Base-by-base conservation (phyloP, 2,329 filamentous ascomycete genomes). In the Thermomyces lanuginosus region DNA sequence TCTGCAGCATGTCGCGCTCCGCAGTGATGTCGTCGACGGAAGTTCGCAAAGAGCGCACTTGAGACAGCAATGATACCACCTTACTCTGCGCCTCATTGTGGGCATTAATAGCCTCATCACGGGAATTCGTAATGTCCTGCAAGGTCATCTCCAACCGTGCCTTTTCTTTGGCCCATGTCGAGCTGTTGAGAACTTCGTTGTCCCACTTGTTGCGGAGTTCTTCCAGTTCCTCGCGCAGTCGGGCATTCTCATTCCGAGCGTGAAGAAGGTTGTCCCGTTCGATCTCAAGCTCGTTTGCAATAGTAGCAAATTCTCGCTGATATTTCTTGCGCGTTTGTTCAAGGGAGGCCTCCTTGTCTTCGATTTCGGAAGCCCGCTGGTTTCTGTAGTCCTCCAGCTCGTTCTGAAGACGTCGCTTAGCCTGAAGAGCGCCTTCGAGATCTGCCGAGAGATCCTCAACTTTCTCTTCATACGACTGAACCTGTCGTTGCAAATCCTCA, bases 291-390 rank as follows among this genome's bases (percentile, higher is more conserved):
- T 98, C 89, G 42, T 84, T 83, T 27, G 79, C 89, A 25, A 95
- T 62, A 3, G 78, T 78, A 9, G 81, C 77, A 48, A 93, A 82
- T 51, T 98, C 86, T 21, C 76, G 69, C 49, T 95, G 89, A 49
- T 95, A 98, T 63, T 95, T 98, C 64, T 86, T 89, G 44, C 86
- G 72, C 22, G 86, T 93, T 55, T 95, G 86, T 56, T 98, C 89
- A 70, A 93, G 79, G 39, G 80, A 89, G 6, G 76, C 76, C 53
- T 95, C 86, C 52, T 89, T 93, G 55, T 98, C 86, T 53, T 95
- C 89, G 30, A 95, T 80, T 43, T 95, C 89, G 53, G 92, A 92
- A 31, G 84, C 84, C 24, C 86, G 73, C 53, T 93, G 84, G 47
- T 76, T 92, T 33, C 89, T 74, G 60, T 95, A 98, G 53, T 98